Base-by-base conservation (phyloP, 2,329 filamentous ascomycete genomes). In the Aspergillus sojae region DNA sequence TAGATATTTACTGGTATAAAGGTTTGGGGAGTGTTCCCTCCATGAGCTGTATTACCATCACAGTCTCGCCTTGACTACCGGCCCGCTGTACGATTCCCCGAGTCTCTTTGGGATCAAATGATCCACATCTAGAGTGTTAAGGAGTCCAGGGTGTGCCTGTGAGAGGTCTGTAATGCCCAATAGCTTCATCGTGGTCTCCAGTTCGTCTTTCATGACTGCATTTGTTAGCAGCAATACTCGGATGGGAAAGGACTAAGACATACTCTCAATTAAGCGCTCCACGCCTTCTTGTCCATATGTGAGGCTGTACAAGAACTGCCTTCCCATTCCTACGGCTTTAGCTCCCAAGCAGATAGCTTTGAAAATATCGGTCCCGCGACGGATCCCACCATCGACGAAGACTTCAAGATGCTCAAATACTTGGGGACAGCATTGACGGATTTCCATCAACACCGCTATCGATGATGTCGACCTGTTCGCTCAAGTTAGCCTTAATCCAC, bases 271-370 rank as follows among this genome's bases (percentile, higher is more conserved):
- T 30, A 54, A 54, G 19, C 19, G 52, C 19, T 54, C 52, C 21
- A 70, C 67, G 1, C 68, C 70, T 32, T 71, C 66, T 2, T 58
- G 61, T 1, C 70, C 68, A 34, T 70, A 72, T 16, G 66, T 62
- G n/a, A 67, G 66, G 12, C 68, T 65, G 36, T 70, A 72, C 63
- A 66, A 66, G 34, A 70, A 71, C 6, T 62, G 65, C 30, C 70
- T 61, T 4, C 84, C 84, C 9, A 86, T 75, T 0, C 83, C 82
- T 1, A 85, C 83, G 4, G 82, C 83, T 0, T 79, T 83, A 0
- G 82, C 83, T 1, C 84, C 84, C 0, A 86, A 76, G 9, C 80
- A 81, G 28, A 86, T 70, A 0, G 81, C 81, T 65, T 86, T 86
- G 21, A 86, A 75, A 2, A 85, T 79, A 63, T 86, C 84, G 0